Evolutionary conservation across 176 grass and related monocot genomes (phyloP), one percentile per base, ranked within the genome.

Genomic region (Triticum urartu): DNA sequence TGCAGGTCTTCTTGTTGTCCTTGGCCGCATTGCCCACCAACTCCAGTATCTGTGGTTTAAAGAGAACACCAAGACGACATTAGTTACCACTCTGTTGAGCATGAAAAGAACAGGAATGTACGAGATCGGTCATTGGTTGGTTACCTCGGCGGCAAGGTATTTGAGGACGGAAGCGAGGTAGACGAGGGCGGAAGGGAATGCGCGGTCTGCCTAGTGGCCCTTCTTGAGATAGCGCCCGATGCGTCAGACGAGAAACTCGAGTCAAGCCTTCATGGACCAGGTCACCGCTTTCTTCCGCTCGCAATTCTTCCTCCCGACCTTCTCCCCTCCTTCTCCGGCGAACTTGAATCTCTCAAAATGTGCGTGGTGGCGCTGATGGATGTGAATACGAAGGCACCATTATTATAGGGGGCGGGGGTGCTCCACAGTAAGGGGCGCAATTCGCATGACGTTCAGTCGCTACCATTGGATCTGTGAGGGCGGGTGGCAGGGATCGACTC

Each of bases 161-260:
- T 87, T 81, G 68, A 80, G 85, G 56, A 84, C 45, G 32, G 80
- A 58, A 25, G 80, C 76, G 80, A 84, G 84, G 80, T 87, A 80
- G 60, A 80, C 80, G 8, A 80, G 80, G 35, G 85, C 80, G 26
- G 26, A 26, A 26, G 26, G 26, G 26, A 26, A 26, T 26, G 26
- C 26, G 0, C 26, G 26, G 26, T 26, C 26, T 26, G 26, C 26
- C 26, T 26, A 26, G 26, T 26, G 35, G 85, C 85, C 90, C 40
- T 90, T 90, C 90, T 92, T 94, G 6, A 94, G 90, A 85, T 50
- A 94, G 40, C 92, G 92, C 0, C 87, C 90, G 74, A 94, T 90
- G 13, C 87, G 82, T 6, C 92, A 85, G 52, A 94, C 87, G 39
- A 90, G 92, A 73, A 92, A 94, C 82, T 90, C 82, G 50, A 94